phyloP scores from a whole-genome alignment of 306 rosid genomes.

The Dryas alaskensis region DNA sequence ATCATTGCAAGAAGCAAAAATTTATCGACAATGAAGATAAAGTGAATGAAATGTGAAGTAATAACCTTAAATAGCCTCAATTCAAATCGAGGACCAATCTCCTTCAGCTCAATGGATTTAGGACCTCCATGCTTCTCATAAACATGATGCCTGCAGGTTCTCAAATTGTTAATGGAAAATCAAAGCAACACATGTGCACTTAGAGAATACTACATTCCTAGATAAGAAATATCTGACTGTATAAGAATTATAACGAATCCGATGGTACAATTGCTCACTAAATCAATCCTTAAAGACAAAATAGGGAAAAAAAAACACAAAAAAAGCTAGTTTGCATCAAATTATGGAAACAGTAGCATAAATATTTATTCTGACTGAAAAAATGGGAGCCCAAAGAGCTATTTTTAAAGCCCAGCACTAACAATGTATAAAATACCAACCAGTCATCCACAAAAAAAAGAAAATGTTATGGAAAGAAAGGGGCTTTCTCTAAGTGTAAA shows the following conservation, averaged over 20 bases:
- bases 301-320: not conserved
- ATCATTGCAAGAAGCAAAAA: not conserved
- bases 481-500: too few species aligned
- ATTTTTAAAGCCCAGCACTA: too few species aligned
- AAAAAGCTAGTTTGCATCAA: not conserved
- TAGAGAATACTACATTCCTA: not conserved
- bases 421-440: too few species aligned
- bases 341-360: too few species aligned
- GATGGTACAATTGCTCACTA: not conserved
- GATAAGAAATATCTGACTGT: not conserved
- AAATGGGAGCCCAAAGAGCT: too few species aligned
- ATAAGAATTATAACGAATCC: not conserved
- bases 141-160: conserved; percentile 67
- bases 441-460: too few species aligned
- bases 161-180: conserved; percentile 10
- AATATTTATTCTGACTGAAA: too few species aligned
- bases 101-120: conserved; percentile 77
- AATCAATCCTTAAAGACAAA: not conserved
- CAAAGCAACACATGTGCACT: not conserved
- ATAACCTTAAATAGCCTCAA: conserved; percentile 69
- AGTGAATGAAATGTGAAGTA: conserved; percentile 18
- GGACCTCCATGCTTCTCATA: conserved; percentile 80
- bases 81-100: conserved; percentile 95
- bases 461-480: too few species aligned
- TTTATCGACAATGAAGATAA: not conserved